phyloP scores from a whole-genome alignment of 768 basidiomycete genomes.

The Agrocybe chaxingu region DNA sequence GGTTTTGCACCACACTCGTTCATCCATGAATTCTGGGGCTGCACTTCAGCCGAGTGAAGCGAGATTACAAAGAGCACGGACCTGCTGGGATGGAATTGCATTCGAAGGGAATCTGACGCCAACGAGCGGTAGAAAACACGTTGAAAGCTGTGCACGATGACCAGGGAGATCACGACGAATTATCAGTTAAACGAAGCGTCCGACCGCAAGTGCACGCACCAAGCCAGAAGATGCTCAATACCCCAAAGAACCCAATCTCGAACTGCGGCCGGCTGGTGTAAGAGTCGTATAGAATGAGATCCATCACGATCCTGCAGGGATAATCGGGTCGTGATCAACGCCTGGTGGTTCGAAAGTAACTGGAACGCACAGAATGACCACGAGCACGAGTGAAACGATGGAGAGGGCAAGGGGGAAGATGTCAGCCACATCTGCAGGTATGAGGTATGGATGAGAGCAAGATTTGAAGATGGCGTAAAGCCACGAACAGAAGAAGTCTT shows the following conservation, averaged over 20 bases:
- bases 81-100: conserved; percentile 49
- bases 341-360: neutral
- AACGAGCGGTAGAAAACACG: conserved; percentile 58
- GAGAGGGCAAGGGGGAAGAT: conserved; percentile 60
- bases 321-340: neutral
- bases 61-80: conserved; percentile 16
- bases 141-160: conserved; percentile 40
- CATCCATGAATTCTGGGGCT: conserved; percentile 36
- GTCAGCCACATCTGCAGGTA: conserved; percentile 47
- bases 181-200: neutral
- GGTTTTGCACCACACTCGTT: conserved; percentile 50
- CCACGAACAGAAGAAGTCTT: conserved; percentile 57
- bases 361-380: conserved; percentile 38
- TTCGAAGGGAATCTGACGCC: conserved; percentile 43
- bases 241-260: conserved; percentile 42
- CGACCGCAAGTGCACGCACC: conserved; percentile 29
- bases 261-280: conserved; percentile 45
- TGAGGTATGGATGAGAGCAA: neutral
- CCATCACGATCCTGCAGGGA: conserved; percentile 36
- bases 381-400: conserved; percentile 43
- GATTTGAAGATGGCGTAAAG: neutral
- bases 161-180: neutral
- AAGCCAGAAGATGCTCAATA: conserved; percentile 52
- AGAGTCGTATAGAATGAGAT: conserved; percentile 37
- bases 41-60: neutral